Evolutionary conservation across 805 yeast genomes (phyloP).

Genomic region (Sungouiella blattae): DNA sequence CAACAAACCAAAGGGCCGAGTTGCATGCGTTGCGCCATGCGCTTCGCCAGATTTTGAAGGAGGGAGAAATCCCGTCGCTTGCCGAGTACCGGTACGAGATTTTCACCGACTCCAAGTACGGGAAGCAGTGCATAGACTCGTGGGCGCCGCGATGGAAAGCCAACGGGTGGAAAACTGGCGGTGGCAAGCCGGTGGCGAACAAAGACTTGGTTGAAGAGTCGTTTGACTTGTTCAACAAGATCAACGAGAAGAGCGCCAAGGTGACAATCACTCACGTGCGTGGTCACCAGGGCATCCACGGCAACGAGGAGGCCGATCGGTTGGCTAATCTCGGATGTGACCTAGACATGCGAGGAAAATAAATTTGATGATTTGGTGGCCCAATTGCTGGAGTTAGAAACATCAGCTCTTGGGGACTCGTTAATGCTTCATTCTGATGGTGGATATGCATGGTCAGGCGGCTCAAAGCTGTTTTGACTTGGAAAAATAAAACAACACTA

Average conservation of each 20-base stretch:
- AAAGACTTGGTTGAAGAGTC: conserved; percentile 44
- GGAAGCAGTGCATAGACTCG: conserved; percentile 49
- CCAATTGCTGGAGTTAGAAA: too few species aligned
- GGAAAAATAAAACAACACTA: too few species aligned
- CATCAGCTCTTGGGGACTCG: too few species aligned
- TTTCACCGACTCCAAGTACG: conserved; percentile 69
- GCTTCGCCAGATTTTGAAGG: conserved; percentile 8
- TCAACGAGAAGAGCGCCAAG: conserved; percentile 37
- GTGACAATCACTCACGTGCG: conserved; percentile 57
- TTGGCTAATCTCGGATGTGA: too few species aligned
- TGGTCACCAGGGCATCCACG: conserved; percentile 68
- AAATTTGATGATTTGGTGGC: too few species aligned
- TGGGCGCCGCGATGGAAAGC: conserved; percentile 59
- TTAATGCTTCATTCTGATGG: too few species aligned
- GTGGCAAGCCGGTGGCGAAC: conserved; percentile 48
- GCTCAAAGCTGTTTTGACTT: too few species aligned
- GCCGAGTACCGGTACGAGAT: conserved; percentile 36
- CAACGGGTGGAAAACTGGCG: conserved; percentile 50
- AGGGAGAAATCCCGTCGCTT: conserved; percentile 4
- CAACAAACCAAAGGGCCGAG: conserved; percentile 83
- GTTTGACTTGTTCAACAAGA: conserved; percentile 21
- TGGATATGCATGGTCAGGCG: too few species aligned
- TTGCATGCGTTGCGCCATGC: conserved; percentile 64
- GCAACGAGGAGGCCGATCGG: conserved; percentile 75
- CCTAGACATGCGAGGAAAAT: too few species aligned